Evolutionary conservation across 2,329 filamentous ascomycete genomes (phyloP).

Genomic region (Colletotrichum theobromicola): DNA sequence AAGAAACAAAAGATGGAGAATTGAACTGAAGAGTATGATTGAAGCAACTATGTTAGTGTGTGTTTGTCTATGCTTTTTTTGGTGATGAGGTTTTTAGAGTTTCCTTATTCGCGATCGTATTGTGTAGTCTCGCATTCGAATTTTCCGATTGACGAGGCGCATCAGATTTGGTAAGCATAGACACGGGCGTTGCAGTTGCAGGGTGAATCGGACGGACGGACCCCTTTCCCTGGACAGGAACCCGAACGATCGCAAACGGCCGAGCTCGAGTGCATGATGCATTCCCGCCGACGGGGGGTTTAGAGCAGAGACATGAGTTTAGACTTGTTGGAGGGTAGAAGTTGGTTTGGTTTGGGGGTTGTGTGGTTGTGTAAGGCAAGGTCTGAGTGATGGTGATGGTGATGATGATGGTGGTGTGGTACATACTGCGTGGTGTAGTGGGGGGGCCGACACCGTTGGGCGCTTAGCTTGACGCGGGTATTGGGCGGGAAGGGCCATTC

Average conservation of each 20-base stretch:
- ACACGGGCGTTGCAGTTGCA: neutral
- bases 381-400: neutral
- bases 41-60: neutral
- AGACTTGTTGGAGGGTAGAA: neutral
- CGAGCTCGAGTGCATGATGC: neutral
- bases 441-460: neutral
- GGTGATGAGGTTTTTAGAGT: neutral
- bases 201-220: neutral
- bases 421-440: neutral
- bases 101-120: neutral
- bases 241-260: neutral
- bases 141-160: neutral
- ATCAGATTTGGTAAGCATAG: neutral
- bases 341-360: neutral
- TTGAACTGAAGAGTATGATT: neutral
- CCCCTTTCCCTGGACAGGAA: neutral
- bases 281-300: neutral
- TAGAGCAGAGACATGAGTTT: neutral
- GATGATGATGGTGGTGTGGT: neutral
- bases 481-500: neutral
- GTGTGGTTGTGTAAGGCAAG: too few relatives aligned
- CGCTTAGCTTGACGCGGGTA: constrained; percentile 10
- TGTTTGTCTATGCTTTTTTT: neutral
- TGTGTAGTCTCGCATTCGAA: neutral
- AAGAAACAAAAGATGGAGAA: neutral